Evolutionary conservation across 192 early-diverging fungal genomes (phyloP).

Genomic region (Coemansia sp.): DNA sequence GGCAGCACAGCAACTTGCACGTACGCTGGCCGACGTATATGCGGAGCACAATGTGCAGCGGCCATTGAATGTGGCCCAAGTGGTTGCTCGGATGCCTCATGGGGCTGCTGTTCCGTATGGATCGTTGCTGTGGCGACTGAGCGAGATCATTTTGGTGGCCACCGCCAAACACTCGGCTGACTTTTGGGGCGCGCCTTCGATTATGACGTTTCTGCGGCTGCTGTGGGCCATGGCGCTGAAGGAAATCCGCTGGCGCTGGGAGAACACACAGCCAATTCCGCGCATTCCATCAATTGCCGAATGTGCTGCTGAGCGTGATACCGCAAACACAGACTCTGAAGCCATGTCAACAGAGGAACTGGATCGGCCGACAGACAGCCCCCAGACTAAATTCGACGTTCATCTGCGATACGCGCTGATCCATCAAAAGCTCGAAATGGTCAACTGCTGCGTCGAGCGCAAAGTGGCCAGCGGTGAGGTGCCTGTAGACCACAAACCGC

Average conservation of each 20-base stretch:
- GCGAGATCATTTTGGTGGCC: slow-evolving; percentile 45
- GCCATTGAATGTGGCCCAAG: slow-evolving; percentile 21
- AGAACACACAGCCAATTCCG: slow-evolving; percentile 57
- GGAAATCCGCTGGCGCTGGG: slow-evolving; percentile 64
- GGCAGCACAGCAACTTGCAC: slow-evolving; percentile 8
- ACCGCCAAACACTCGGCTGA: slow-evolving; percentile 39
- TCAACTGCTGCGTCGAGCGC: slow-evolving; percentile 75
- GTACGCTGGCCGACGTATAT: slow-evolving; percentile 29
- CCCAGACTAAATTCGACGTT: slow-evolving; percentile 30
- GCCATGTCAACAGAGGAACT: not conserved
- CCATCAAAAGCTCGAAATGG: slow-evolving; percentile 78
- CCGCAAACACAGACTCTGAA: slow-evolving; percentile 15
- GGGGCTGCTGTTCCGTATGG: slow-evolving; percentile 41
- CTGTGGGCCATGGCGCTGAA: slow-evolving; percentile 66
- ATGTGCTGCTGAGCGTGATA: not conserved
- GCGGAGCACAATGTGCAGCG: not conserved
- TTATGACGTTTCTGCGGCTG: slow-evolving; percentile 68
- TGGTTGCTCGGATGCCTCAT: slow-evolving; percentile 43
- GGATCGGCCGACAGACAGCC: not conserved
- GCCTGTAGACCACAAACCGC: not conserved
- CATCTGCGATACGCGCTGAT: slow-evolving; percentile 67
- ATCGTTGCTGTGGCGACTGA: slow-evolving; percentile 51
- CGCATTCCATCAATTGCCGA: slow-evolving; percentile 48
- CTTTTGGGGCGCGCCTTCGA: slow-evolving; percentile 55
- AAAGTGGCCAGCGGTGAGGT: slow-evolving; percentile 11